phyloP scores from a whole-genome alignment of 2,329 filamentous ascomycete genomes.

The Fusarium mangiferae region DNA sequence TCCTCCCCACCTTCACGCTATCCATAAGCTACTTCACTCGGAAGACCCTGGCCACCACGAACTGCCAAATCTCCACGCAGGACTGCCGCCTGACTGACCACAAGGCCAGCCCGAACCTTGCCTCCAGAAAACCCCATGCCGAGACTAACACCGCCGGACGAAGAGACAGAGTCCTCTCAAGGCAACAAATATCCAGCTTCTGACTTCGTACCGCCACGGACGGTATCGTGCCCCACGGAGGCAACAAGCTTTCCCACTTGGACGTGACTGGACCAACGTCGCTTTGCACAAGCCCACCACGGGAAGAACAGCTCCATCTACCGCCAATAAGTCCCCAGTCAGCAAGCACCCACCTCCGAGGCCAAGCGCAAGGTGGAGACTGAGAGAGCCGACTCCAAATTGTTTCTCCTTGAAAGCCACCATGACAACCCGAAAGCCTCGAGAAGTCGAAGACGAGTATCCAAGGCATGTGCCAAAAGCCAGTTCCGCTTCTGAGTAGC shows the following conservation, averaged over 20 bases:
- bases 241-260: rapidly evolving
- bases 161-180: background rate
- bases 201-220: rapidly evolving
- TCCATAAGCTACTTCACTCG: rapidly evolving
- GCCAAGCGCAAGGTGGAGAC: background rate
- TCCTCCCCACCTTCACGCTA: background rate
- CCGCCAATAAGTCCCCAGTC: no score
- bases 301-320: background rate
- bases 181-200: background rate
- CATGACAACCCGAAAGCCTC: background rate
- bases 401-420: background rate
- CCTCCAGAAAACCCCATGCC: background rate
- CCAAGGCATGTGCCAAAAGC: rapidly evolving
- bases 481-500: background rate
- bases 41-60: background rate
- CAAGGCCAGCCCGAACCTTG: rapidly evolving
- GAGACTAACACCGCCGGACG: background rate
- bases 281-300: no score
- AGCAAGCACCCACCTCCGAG: background rate
- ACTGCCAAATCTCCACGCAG: background rate
- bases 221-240: rapidly evolving
- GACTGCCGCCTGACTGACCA: background rate
- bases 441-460: background rate
- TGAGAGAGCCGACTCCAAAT: background rate
- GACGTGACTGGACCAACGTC: background rate